Conservation (phyloP, 108 stramenopile species). For the Tribonema minus region DNA sequence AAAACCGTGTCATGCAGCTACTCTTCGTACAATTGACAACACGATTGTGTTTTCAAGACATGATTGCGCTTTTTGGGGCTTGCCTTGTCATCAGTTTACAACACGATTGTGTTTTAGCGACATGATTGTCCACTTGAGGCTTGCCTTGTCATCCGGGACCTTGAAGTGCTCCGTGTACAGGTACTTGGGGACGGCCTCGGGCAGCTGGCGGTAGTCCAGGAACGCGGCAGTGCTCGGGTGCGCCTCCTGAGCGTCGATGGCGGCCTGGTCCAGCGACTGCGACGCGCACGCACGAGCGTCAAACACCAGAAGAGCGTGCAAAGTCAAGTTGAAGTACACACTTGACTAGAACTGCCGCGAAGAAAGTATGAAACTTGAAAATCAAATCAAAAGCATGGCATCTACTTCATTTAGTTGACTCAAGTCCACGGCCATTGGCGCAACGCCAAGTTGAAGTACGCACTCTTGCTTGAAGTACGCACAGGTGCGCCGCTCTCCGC, state of each 20-base stretch:
- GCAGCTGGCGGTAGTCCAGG: constrained; percentile 15
- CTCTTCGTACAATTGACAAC: background rate
- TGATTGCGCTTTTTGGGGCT: background rate
- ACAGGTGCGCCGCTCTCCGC: too few relatives aligned
- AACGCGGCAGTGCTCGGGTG: background rate
- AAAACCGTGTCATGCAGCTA: background rate
- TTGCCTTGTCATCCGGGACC: background rate
- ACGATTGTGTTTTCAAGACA: background rate
- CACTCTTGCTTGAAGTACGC: too few relatives aligned
- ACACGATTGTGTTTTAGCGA: background rate
- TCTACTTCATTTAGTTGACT: too few relatives aligned
- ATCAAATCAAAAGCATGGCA: too few relatives aligned
- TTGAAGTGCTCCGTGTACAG: constrained; percentile 11
- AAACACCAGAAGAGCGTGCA: too few relatives aligned
- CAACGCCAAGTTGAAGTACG: too few relatives aligned
- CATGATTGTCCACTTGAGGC: background rate
- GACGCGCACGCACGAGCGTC: too few relatives aligned
- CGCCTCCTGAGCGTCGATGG: background rate
- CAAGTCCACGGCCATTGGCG: too few relatives aligned
- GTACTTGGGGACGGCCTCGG: constrained; percentile 2
- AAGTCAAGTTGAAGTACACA: too few relatives aligned
- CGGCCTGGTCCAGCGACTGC: background rate
- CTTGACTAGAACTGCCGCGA: too few relatives aligned
- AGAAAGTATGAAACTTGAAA: too few relatives aligned
- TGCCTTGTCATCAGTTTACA: background rate